Percentiles rank a stretch among this genome's conserved stretches.
Evolutionary conservation across 768 basidiomycete species (phyloP).

Genomic region (Lactarius trivialis): DNA sequence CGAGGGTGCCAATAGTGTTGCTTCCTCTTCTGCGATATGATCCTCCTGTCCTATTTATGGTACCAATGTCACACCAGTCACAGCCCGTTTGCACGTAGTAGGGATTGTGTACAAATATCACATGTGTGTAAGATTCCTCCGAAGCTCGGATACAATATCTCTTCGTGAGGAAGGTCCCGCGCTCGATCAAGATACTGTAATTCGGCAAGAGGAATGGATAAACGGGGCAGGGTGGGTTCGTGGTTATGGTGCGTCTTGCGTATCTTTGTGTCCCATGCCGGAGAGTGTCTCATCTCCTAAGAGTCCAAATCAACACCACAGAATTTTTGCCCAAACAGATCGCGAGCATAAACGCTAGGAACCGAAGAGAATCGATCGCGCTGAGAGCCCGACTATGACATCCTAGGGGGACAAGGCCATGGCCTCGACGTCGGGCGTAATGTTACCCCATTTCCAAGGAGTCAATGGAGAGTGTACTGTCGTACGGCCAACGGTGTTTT

Average conservation of each 20-base stretch:
- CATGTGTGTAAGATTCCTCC: neutral
- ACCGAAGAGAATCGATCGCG: neutral
- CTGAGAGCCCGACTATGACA: neutral
- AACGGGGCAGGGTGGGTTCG: neutral
- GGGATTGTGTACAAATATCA: neutral
- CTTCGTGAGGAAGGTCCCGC: neutral
- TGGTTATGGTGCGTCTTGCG: neutral
- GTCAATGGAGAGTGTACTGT: neutral
- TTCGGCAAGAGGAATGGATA: neutral
- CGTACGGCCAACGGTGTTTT: no score
- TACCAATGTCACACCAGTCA: neutral
- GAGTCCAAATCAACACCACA: neutral
- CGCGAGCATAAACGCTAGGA: neutral
- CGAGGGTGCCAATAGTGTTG: neutral
- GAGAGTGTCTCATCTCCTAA: neutral
- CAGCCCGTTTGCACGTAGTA: neutral
- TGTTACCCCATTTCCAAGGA: neutral
- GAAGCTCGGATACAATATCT: neutral
- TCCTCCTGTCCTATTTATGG: neutral
- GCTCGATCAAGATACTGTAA: no score
- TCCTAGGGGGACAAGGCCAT: neutral
- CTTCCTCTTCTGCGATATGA: neutral
- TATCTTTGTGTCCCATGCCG: neutral
- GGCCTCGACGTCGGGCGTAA: neutral
- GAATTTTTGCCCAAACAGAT: neutral